These are phyloP conservation scores for Jaenimonas drosophilae DNA, from an alignment of 208 protist species.

Conservation along the genomic window DNA sequence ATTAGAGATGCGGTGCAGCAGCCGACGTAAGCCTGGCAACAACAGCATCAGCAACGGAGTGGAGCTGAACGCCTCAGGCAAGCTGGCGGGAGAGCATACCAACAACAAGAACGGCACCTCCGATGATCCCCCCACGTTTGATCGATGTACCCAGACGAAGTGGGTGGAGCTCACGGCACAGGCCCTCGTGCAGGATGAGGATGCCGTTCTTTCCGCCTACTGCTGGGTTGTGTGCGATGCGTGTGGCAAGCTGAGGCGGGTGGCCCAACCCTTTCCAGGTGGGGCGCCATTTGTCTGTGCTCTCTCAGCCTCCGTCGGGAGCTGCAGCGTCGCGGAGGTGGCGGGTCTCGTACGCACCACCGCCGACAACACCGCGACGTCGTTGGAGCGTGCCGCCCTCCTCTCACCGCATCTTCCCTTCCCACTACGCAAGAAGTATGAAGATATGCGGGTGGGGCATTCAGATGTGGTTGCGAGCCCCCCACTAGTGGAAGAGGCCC, in stretches of 20 bases:
- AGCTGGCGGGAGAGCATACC: too few relatives aligned
- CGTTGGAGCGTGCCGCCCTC: slow-evolving; percentile 17
- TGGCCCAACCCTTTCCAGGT: slow-evolving; percentile 78
- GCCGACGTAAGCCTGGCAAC: too few relatives aligned
- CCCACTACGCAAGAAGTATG: slow-evolving; percentile 10
- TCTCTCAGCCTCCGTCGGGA: slow-evolving; percentile 23
- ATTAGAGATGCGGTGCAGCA: too few relatives aligned
- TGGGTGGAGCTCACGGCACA: slow-evolving; percentile 25
- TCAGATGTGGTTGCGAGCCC: too few relatives aligned
- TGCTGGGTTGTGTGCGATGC: slow-evolving; percentile 71
- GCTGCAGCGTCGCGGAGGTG: slow-evolving; percentile 45
- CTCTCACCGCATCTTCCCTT: slow-evolving; percentile 22
- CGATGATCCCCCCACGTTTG: too few relatives aligned
- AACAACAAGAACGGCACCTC: too few relatives aligned
- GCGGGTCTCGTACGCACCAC: slow-evolving; percentile 27
- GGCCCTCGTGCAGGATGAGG: slow-evolving; percentile 25
- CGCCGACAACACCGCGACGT: slow-evolving; percentile 7
- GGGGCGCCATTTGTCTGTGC: slow-evolving; percentile 73
- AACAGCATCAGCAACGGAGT: too few relatives aligned
- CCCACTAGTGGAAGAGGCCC: too few relatives aligned
- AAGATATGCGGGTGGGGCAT: background rate
- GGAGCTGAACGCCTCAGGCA: too few relatives aligned
- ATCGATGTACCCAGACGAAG: too few relatives aligned
- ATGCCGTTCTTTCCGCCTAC: slow-evolving; percentile 41
- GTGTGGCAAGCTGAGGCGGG: slow-evolving; percentile 72